Conservation (phyloP, 441 rosid species). For the Bruguiera hainesii region DNA sequence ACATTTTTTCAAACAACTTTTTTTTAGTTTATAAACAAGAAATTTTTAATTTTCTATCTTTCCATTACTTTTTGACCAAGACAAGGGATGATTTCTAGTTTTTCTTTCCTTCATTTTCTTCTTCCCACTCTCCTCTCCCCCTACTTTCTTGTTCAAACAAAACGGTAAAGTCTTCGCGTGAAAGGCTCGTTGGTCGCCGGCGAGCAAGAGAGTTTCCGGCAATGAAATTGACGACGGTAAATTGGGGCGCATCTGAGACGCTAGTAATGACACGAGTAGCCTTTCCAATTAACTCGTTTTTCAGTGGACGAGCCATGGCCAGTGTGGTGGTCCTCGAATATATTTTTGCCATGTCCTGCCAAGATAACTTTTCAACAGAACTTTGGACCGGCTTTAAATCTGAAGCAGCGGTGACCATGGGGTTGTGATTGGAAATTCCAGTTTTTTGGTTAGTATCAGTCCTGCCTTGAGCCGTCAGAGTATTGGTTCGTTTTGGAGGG, state of each 20-base stretch:
- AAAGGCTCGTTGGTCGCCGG: slow-evolving; percentile 66
- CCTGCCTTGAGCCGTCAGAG: slow-evolving; percentile 70
- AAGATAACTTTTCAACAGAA: slow-evolving; percentile 48
- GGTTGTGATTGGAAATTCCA: slow-evolving; percentile 65
- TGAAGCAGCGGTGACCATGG: slow-evolving; percentile 53
- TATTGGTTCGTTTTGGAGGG: slow-evolving; percentile 49
- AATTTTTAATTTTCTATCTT: too few relatives aligned
- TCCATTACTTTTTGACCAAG: too few relatives aligned
- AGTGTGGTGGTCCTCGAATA: slow-evolving; percentile 55
- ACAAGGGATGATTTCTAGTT: too few relatives aligned
- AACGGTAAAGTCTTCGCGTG: not conserved
- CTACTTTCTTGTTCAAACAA: too few relatives aligned
- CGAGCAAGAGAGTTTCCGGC: slow-evolving; percentile 69
- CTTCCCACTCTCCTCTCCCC: too few relatives aligned
- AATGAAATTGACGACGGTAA: slow-evolving; percentile 60
- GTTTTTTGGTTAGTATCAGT: slow-evolving; percentile 77
- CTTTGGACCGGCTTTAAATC: slow-evolving; percentile 49
- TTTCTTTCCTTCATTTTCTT: too few relatives aligned
- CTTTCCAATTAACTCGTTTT: slow-evolving; percentile 68
- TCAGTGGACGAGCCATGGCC: slow-evolving; percentile 68
- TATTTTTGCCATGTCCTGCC: slow-evolving; percentile 78
- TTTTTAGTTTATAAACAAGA: too few relatives aligned
- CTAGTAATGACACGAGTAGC: slow-evolving; percentile 55
- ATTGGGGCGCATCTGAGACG: slow-evolving; percentile 51
- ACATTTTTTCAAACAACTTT: too few relatives aligned